Conservation (phyloP, 2,329 filamentous ascomycete species). For the Sporothrix dimorphospora region DNA sequence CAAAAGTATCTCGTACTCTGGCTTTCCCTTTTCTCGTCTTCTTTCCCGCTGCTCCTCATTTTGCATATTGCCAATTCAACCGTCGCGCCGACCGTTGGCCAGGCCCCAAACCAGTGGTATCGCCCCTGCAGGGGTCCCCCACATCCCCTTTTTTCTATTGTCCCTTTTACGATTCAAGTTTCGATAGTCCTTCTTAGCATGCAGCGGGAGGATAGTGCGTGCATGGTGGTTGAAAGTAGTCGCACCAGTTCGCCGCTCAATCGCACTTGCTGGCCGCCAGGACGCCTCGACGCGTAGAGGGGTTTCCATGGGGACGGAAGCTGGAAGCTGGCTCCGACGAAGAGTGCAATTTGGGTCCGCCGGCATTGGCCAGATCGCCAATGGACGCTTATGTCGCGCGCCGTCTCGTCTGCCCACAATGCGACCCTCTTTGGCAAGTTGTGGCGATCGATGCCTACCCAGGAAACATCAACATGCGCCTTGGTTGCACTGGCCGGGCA, state of each 20-base stretch:
- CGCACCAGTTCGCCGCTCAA: neutral
- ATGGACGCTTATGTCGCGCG: slow-evolving; percentile 5
- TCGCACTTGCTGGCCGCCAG: slow-evolving; percentile 14
- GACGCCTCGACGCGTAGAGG: slow-evolving; percentile 20
- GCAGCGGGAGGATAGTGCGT: slow-evolving; percentile 24
- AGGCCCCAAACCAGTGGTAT: slow-evolving; percentile 13
- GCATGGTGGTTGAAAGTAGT: slow-evolving; percentile 25
- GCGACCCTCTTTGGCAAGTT: neutral
- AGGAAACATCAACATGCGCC: slow-evolving; percentile 6
- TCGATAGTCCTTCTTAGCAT: slow-evolving; percentile 6
- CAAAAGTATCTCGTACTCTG: neutral
- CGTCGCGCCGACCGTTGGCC: slow-evolving; percentile 23
- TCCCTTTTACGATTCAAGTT: neutral
- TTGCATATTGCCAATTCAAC: slow-evolving; percentile 23
- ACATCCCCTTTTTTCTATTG: slow-evolving; percentile 20
- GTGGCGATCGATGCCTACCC: slow-evolving; percentile 8
- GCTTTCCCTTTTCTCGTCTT: neutral
- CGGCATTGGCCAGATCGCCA: slow-evolving; percentile 17
- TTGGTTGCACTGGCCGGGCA: neutral
- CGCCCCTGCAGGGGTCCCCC: slow-evolving; percentile 26
- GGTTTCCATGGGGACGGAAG: slow-evolving; percentile 28
- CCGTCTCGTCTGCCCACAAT: slow-evolving; percentile 5
- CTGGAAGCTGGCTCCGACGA: neutral
- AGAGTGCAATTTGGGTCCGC: slow-evolving; percentile 16
- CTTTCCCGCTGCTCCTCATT: neutral